phyloP scores from a whole-genome alignment of 495 filamentous ascomycete species.

The Talaromyces liani region DNA sequence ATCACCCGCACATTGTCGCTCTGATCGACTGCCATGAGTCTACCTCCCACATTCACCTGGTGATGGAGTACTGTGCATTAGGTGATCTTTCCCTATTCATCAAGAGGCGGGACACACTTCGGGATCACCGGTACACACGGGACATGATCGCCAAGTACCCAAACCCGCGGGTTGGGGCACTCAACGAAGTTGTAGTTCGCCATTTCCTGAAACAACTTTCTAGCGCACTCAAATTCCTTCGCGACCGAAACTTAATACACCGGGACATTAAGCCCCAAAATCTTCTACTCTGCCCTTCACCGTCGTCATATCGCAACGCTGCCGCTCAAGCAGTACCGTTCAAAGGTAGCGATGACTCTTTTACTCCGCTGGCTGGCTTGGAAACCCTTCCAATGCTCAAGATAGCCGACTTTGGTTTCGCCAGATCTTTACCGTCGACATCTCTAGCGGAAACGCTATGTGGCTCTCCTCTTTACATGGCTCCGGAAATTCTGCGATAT shows the following conservation, averaged over 20 bases:
- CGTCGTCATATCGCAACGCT: conserved; percentile 49
- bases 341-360: conserved; percentile 63
- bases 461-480: conserved; percentile 98
- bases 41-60: conserved; percentile 79
- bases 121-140: conserved; percentile 63
- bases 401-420: conserved; percentile 96
- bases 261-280: conserved; percentile 98
- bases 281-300: conserved; percentile 79
- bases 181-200: conserved; percentile 88
- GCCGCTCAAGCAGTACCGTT: conserved; percentile 45
- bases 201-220: conserved; percentile 96
- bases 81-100: conserved; percentile 92
- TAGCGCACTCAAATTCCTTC: conserved; percentile 83
- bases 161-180: conserved; percentile 64
- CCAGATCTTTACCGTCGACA: conserved; percentile 78
- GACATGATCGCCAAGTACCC: conserved; percentile 92
- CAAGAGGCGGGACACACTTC: conserved; percentile 77
- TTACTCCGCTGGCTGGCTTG: conserved; percentile 76
- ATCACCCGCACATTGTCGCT: conserved; percentile 95
- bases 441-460: conserved; percentile 93
- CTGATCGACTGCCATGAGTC: conserved; percentile 90
- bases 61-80: conserved; percentile 97
- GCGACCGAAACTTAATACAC: conserved; percentile 80
- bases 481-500: conserved; percentile 92
- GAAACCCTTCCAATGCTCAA: conserved; percentile 89